Evolutionary conservation across 2,329 filamentous ascomycete species (phyloP), one percentile per base, ranked within the genome.

Genomic region (Claviceps sorghi): DNA sequence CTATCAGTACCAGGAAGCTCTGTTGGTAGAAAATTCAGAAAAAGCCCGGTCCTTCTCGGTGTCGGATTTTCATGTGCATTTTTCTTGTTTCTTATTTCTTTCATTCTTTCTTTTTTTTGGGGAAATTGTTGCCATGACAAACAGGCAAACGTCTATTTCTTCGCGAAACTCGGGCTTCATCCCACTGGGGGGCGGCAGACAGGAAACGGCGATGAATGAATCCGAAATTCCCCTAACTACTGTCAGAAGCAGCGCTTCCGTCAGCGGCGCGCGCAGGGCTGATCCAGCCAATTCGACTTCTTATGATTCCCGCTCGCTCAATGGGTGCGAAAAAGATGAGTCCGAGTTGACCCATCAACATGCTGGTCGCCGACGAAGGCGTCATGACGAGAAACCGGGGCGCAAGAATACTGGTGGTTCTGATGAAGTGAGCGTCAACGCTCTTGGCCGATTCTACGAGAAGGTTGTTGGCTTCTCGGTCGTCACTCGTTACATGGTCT

Each of bases 401-500:
- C 71, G 75, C 36, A 63, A 67, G 19, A 70, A 71, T 54, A 75
- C 72, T 9, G 67, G 71, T 53, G 68, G 70, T 54, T 65, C 64
- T 8, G 78, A 80, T 2, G 78, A 79, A 19, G 65, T 76, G 34
- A 71, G 73, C 34, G 67, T 86, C 56, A 86, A 81, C 58, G 76
- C 76, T 55, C 78, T 87, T 72, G 83, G 83, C 45, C 74, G 74
- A 54, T 61, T 86, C 38, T 84, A 86, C 67, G 73, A 75, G 60
- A 83, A 77, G 63, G 74, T 87, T 56, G 69, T 85, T 54, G 71
- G 73, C 58, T 82, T 82, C 61, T 83, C 79, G 8, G 72, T 81
- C 56, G 60, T 84, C 55, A 83, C 79, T 4, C 74, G 83, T 47
- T 86, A 86, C 62, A 68, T 84, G 48, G 72, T 86, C 56, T 86